Base-by-base conservation (phyloP, 257 asterid genomes). In the Mitragyna speciosa region DNA sequence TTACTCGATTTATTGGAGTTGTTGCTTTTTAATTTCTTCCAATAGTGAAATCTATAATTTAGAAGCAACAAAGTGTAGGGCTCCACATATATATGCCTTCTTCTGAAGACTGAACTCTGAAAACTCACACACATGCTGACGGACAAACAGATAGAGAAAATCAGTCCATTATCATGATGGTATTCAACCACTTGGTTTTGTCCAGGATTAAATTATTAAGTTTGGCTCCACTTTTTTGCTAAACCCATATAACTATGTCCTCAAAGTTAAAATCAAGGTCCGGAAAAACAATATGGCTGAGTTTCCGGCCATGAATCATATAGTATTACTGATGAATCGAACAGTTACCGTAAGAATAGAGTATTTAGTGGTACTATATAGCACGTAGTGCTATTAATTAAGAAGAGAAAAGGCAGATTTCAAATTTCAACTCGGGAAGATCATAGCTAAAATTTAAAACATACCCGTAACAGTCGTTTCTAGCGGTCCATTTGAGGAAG, bases 51-150 rank as follows among this genome's bases (percentile, higher is more conserved):
- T 2, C 31, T 9, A 76, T 26, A 76, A 24, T 48, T 45, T 8
- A 0, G 30, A 26, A 43, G 31, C 70, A 59, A 45, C 79, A n/a
- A 14, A 59, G 19, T 22, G 77, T 4, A 12, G 72, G 79, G 79
- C 61, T 61, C 79, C 79, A 76, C 79, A 36, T 39, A 11, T 24
- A 11, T 39, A 54, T 69, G 70, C 78, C 61, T 54, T 54, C 78
- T 33, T 56, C 69, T 56, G 41, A 75, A 36, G 17, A 8, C 66
- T 52, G 15, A 31, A n/a, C 31, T 52, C 67, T 33, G 26, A 12
- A 17, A 17, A 36, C 39, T 1, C 20, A 20, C 58, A 31, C 52
- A 49, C n/a, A 54, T 33, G 31, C 51, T 36, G 78, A 33, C 68
- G 20, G 69, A 20, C 19, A 52, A 73, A 26, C 33, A 41, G 48